Base-by-base conservation (phyloP, 2,329 filamentous ascomycete species). In the Cordyceps farinosa region DNA sequence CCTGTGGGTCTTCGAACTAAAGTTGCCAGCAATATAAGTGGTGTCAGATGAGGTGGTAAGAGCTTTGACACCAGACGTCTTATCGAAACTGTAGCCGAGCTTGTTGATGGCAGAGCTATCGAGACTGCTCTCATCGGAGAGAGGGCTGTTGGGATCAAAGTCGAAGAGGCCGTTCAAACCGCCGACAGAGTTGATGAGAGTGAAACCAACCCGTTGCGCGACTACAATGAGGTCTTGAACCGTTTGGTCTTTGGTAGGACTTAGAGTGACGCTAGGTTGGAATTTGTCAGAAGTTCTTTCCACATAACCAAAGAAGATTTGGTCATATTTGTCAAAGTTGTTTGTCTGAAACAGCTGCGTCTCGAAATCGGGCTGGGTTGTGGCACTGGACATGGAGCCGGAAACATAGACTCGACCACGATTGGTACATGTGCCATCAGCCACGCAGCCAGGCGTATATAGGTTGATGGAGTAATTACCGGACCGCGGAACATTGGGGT, bases 261-360 rank as follows among this genome's bases (percentile, higher is more conserved):
- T 83, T 51, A 99, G 78, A 0, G 90, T 96, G 59, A 99, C 87
- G 5, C 85, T 86, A 15, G 94, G 92, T 48, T 87, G 87, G 80
- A 97, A 97, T 27, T 83, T 84, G 66, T 79, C 80, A 10, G 85
- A 88, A 60, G 84, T 87, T 61, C 88, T 87, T 72, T 98, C 92
- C 61, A 99, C 87, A 67, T 87, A 87, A 53, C 93, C 95, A 67
- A 89, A 90, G 76, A 92, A 97, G 64, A 99, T 87, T 68, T 91
- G 88, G 72, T 99, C 95, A 72, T 96, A 98, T 76, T 99, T 99
- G 80, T 98, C 94, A 74, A 89, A 96, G 73, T 96, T 85, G 77
- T 99, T 99, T 22, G 93, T 97, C 76, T 99, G 95, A 73, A 85
- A 96, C 8, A 97, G 78, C 0, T 84, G 82, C 1, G 82, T 85